phyloP scores from a whole-genome alignment of 345 rosid genomes.

The Salix caprea region DNA sequence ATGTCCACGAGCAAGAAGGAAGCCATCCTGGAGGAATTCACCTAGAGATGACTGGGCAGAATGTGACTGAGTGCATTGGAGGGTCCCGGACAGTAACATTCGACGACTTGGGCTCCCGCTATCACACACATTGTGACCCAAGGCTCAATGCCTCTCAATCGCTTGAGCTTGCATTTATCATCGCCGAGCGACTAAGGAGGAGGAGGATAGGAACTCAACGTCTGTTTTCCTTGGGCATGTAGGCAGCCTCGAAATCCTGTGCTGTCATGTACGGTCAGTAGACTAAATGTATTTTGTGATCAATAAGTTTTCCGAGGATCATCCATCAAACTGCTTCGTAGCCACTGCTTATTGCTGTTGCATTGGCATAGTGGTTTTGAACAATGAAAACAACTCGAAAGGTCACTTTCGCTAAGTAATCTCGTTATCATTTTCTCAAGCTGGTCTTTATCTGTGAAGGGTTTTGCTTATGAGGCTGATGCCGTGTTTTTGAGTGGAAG shows the following conservation, averaged over 20 bases:
- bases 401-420: neutral
- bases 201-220: constrained; percentile 18
- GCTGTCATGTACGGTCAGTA: neutral
- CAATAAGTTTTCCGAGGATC: constrained; percentile 10
- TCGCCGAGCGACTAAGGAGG: constrained; percentile 23
- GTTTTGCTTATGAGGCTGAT: neutral
- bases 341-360: neutral
- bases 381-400: neutral
- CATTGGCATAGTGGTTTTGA: neutral
- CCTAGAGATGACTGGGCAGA: constrained; percentile 28
- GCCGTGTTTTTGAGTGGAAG: neutral
- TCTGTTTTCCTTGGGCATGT: neutral
- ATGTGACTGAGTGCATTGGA: constrained; percentile 31
- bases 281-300: constrained; percentile 7
- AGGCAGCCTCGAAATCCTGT: neutral
- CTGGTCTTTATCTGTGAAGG: neutral
- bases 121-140: constrained; percentile 29
- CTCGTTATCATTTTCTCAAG: neutral
- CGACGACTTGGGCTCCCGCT: constrained; percentile 27
- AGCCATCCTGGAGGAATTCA: constrained; percentile 32
- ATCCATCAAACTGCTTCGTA: neutral
- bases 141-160: constrained; percentile 33
- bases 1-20: constrained; percentile 30
- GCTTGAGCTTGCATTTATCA: constrained; percentile 25
- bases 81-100: constrained; percentile 23